phyloP scores from a whole-genome alignment of 768 basidiomycete genomes.

The Boletus bicolor region DNA sequence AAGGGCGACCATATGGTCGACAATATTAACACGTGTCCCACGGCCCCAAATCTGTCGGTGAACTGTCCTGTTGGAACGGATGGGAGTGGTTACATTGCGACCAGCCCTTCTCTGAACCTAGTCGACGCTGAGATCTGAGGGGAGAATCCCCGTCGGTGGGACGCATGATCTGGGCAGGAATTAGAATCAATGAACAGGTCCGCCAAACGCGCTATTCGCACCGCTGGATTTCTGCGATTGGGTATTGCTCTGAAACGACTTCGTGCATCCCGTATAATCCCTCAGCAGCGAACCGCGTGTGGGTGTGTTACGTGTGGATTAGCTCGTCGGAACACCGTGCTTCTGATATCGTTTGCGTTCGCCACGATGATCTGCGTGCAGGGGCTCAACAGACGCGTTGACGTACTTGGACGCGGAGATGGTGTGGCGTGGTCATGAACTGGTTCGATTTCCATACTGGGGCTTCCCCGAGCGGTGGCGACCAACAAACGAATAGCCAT shows the following conservation, averaged over 20 bases:
- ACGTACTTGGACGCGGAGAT: neutral
- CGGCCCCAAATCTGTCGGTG: neutral
- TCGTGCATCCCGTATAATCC: neutral
- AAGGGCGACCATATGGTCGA: neutral
- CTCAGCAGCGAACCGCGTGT: neutral
- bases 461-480: neutral
- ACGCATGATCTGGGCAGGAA: neutral
- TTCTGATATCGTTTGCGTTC: neutral
- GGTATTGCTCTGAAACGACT: neutral
- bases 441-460: constrained; percentile 13
- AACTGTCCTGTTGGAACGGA: neutral
- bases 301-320: neutral
- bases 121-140: neutral
- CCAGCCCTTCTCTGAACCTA: neutral
- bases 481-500: neutral
- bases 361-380: neutral
- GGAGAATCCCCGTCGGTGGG: neutral
- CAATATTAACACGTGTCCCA: neutral
- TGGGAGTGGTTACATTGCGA: neutral
- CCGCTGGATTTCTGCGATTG: neutral
- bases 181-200: neutral
- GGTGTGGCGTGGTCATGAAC: constrained; percentile 6
- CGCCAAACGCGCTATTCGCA: neutral
- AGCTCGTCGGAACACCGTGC: neutral
- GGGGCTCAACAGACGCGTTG: too few species aligned